phyloP scores from a whole-genome alignment of 495 filamentous ascomycete genomes.

The Penicillium turbatum region DNA sequence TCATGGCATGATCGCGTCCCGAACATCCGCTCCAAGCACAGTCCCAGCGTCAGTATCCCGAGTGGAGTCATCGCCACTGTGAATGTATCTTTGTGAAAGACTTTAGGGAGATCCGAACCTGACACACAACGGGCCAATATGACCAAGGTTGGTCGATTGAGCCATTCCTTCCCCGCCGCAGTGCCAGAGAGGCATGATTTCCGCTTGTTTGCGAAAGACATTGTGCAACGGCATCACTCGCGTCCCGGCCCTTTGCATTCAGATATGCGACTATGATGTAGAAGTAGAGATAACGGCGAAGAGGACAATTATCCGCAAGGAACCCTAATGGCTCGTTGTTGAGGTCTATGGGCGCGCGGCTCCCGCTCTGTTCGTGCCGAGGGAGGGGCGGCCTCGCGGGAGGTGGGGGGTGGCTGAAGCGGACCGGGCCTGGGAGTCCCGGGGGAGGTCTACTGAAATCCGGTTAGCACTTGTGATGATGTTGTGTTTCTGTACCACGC shows the following conservation, averaged over 20 bases:
- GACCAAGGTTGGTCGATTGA: conserved; percentile 13
- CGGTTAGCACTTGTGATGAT: no score
- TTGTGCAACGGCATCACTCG: background rate
- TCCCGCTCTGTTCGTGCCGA: no score
- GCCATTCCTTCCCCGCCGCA: conserved; percentile 7
- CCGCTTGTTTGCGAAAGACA: no score
- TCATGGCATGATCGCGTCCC: background rate
- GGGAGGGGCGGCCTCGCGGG: no score
- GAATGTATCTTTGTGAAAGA: conserved; percentile 82
- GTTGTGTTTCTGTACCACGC: no score
- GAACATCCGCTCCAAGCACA: background rate
- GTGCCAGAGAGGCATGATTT: conserved; percentile 14
- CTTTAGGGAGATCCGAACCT: conserved; percentile 43
- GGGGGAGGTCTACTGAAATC: no score
- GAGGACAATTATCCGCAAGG: conserved; percentile 11
- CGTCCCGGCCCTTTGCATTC: conserved; percentile 4
- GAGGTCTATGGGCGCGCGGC: background rate
- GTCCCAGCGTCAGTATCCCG: background rate
- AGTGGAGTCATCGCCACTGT: conserved; percentile 24
- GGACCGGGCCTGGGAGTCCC: no score
- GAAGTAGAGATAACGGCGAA: conserved; percentile 17
- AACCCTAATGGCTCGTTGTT: conserved; percentile 10
- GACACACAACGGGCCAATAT: conserved; percentile 16
- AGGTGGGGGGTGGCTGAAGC: no score
- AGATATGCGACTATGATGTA: conserved; percentile 16